Base-by-base conservation (phyloP, 768 basidiomycete genomes). In the Termitomyces sp. region DNA sequence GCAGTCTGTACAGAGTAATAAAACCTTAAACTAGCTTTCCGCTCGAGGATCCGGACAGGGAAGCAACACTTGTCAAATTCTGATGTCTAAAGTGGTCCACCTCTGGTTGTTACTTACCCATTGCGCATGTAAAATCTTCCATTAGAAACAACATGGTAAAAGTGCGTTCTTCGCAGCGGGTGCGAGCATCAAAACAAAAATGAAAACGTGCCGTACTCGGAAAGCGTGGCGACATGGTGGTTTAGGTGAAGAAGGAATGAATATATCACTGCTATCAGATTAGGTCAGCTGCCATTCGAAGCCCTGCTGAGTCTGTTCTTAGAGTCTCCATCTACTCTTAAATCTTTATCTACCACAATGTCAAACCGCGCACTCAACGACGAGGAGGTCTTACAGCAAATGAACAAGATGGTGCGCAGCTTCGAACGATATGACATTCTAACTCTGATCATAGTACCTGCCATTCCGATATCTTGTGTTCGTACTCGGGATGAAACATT, bases 361-460 rank as follows among this genome's bases (percentile, higher is more conserved):
- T 79, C 91, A 64, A 83, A 87, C 50, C 81, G 92, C 66, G 83
- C 94, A 31, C 77, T 96, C 61, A 95, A 94, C 71, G 96, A 98
- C 67, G 93, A 95, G 67, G 96, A 98, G 76, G 96, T 98, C 20
- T 81, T 94, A 69, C 91, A 79, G 70, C 96, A 98, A 82, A 94
- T 98, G 92, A 96, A 94, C 80, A 98, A 98, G 86, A 98, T 98
- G 96, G 96, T 95, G 59, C 57, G 82, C 38, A 40, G 31, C 73
- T 54, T 47, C 56, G 40, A 37, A 45, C 40, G 43, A 61, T 50
- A 36, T 59, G 60, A 37, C 40, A 48, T 54, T 60, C 34, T 47
- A 46, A 61, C 51, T 58, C 60, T 61, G 43, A 63, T 34, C 51
- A 45, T 32, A 29, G 54, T 55, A 34, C 37, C 32, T 43, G 17